Base-by-base conservation (phyloP, 2,329 filamentous ascomycete species). In the Parafenestella ontariensis region DNA sequence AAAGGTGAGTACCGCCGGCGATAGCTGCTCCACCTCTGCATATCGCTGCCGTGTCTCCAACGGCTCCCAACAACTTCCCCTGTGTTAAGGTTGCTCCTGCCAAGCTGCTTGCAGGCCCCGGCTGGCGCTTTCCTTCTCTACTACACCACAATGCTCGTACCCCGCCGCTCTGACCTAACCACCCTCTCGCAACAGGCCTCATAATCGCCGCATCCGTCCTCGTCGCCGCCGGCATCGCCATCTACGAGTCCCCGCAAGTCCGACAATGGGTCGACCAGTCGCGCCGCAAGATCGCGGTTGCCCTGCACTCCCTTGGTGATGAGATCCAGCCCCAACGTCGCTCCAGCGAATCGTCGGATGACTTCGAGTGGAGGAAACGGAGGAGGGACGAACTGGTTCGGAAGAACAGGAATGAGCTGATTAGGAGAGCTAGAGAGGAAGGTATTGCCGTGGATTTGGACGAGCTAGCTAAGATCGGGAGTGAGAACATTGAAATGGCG, bases 161-260 rank as follows among this genome's bases (percentile, higher is more conserved):
- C 55, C 49, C 48, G 20, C 59, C 49, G 40, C 54, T 56, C 26
- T 56, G 59, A 54, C 61, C 68, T 73, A 70, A 72, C 63, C 62
- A 63, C 44, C 64, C 65, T 29, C 52, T 67, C 52, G 49, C 56
- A 40, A 65, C 71, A 88, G 86, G 85, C 68, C 80, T 87, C 60
- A 84, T 89, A 58, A 82, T 88, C 62, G 84, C 84, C 43, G 81
- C 86, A 58, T 83, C 83, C 39, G 79, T 88, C 36, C 77, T 88
- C 51, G 81, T 87, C 47, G 86, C 86, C 56, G 85, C 86, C 17
- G 83, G 85, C 11, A 81, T 87, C 46, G 86, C 86, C 47, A 81
- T 87, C 41, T 87, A 87, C 72, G 84, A 88, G 70, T 87, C 83
- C 36, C 86, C 86, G 0, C 82, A 87, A 67, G 79, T 88, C 54